Percentiles rank a stretch among this genome's conserved stretches.
Evolutionary conservation across 371 early-diverging fungal species (phyloP).

Genomic region (Rhizopus stolonifer): DNA sequence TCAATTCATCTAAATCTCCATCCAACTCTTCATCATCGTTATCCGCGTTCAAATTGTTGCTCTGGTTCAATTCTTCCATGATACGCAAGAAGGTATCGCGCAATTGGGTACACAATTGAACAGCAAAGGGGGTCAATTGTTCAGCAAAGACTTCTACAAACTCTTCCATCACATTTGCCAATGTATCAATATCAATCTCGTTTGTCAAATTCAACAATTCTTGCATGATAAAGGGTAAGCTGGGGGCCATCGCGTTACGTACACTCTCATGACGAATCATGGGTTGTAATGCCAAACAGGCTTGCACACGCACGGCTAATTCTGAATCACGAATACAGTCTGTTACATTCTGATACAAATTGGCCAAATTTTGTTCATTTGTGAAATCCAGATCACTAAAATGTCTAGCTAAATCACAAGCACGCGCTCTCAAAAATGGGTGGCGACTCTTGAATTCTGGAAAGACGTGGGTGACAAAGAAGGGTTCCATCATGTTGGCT

Average conservation of each 20-base stretch:
- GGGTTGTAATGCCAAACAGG: conserved; percentile 76
- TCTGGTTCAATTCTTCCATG: conserved; percentile 60
- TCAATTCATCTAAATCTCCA: conserved; percentile 53
- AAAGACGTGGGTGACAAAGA: conserved; percentile 80
- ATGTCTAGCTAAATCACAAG: conserved; percentile 41
- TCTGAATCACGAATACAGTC: conserved; percentile 72
- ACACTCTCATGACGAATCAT: conserved; percentile 74
- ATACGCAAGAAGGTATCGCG: conserved; percentile 82
- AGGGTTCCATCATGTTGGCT: conserved; percentile 67
- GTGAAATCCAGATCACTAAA: conserved; percentile 44
- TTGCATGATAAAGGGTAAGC: conserved; percentile 82
- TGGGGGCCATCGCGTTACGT: conserved; percentile 71
- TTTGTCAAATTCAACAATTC: conserved; percentile 80
- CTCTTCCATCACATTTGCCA: conserved; percentile 84
- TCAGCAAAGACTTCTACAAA: conserved; percentile 88
- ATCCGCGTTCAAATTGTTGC: conserved; percentile 26
- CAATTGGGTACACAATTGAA: conserved; percentile 82
- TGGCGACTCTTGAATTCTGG: conserved; percentile 82
- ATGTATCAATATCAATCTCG: conserved; percentile 86
- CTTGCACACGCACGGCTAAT: conserved; percentile 83
- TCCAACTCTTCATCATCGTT: conserved; percentile 38
- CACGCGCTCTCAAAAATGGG: conserved; percentile 77
- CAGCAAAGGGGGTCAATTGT: conserved; percentile 86
- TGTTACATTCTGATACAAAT: conserved; percentile 63
- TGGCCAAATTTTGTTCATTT: conserved; percentile 49